Evolutionary conservation across 1,139 yeast genomes (phyloP), one percentile per base, ranked within the genome.

Genomic region (Insectozyma bohioensis): DNA sequence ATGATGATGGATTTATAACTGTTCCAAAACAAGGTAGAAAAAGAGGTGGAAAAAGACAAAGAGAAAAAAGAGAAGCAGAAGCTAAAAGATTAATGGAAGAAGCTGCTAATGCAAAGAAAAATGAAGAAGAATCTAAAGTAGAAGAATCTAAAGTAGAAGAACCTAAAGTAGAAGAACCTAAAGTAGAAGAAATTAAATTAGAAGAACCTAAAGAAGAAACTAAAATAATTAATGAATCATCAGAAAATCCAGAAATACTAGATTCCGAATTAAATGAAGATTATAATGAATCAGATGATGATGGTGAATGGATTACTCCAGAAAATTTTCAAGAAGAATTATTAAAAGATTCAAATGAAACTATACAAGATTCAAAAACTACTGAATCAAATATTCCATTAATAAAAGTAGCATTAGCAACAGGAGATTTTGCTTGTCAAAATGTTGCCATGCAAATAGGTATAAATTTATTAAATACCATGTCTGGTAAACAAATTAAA

Each of bases 361-460:
- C 56, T 9, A 51, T 59, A 12, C 56, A 51, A 41, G 78, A 64
- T 33, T 54, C 59, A 12, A 47, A 40, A 12, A 33, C 24, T 8
- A 4, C 8, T 18, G 8, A 10, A 15, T 51, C 54, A 15, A 51
- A 63, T 4, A 48, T 45, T 1, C 54, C 62, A 8, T 29, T 50
- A 14, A 70, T 78, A 43, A 76, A 79, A 42, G 94, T 83, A 15
- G 98, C 97, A 1, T 65, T 92, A 37, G 83, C 95, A 1, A 85
- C 97, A 1, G 96, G 95, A 17, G 99, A 92, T 76, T 92, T 90
- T 66, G 97, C 99, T 3, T 86, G 92, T 56, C 99, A 92, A 57
- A 92, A 92, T 58, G 96, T 90, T 8, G 78, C 96, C 1, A 71
- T 94, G 63, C 97, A 92, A 59, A 72, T 94, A 50, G 96, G 97